A percentile compares a stretch with the other conserved stretches of the same genome.
Evolutionary conservation across 2,329 filamentous ascomycete genomes (phyloP).

Genomic region (Aspergillus sp.): DNA sequence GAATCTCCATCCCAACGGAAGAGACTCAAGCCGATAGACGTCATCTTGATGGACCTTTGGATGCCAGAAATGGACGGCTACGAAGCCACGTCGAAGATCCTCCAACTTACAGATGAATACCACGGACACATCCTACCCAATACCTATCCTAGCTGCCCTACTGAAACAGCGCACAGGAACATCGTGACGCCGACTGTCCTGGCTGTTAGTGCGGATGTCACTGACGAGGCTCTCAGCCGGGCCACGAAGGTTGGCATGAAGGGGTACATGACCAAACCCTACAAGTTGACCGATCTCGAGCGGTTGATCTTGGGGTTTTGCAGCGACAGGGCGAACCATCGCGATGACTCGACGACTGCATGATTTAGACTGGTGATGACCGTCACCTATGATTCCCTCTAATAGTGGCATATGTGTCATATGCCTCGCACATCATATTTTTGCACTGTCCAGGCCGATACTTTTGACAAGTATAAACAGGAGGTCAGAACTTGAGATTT

Average conservation of each 20-base stretch:
- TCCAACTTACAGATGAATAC: constrained; percentile 50
- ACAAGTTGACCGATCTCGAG: constrained; percentile 61
- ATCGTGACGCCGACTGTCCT: constrained; percentile 46
- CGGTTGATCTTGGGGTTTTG: constrained; percentile 55
- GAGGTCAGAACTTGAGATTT: constrained; percentile 1
- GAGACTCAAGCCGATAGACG: constrained; percentile 51
- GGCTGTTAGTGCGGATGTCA: constrained; percentile 66
- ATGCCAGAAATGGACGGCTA: constrained; percentile 74
- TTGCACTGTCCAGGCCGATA: constrained; percentile 6
- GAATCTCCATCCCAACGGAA: constrained; percentile 21
- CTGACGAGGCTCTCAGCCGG: constrained; percentile 59
- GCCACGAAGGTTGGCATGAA: constrained; percentile 64
- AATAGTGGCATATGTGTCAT: constrained; percentile 3
- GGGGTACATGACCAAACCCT: constrained; percentile 68
- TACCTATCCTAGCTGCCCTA: constrained; percentile 1
- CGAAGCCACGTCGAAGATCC: constrained; percentile 63
- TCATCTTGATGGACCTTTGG: constrained; percentile 73
- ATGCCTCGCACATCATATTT: constrained; percentile 10
- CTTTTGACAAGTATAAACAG: neutral
- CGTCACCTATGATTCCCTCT: constrained; percentile 5
- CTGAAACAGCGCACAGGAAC: neutral
- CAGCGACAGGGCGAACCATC: constrained; percentile 15
- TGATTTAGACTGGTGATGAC: constrained; percentile 10
- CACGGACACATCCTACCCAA: constrained; percentile 20
- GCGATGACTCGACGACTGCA: constrained; percentile 18